Conservation (phyloP, 306 rosid species). For the Vigna radiata region DNA sequence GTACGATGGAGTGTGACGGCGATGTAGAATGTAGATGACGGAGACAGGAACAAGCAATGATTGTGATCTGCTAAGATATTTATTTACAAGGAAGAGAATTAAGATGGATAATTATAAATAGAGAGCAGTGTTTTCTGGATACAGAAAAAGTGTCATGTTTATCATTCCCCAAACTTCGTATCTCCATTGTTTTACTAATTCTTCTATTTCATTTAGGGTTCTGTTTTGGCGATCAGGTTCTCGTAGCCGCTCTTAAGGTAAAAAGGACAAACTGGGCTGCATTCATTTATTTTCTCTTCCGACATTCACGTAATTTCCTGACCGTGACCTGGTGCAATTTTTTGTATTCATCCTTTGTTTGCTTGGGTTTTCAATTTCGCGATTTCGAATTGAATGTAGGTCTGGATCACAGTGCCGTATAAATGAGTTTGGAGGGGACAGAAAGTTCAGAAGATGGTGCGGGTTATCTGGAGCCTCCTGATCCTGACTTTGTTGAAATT, state of each 20-base stretch:
- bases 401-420: not conserved
- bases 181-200: not conserved
- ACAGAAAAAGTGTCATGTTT: too few relatives aligned
- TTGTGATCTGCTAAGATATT: not conserved
- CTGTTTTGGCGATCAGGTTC: not conserved
- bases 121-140: not conserved
- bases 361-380: not conserved
- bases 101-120: constrained; percentile 37
- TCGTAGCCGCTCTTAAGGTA: constrained; percentile 20
- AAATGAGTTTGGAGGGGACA: not conserved
- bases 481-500: constrained; percentile 6
- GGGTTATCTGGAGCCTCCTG: constrained; percentile 3
- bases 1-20: constrained; percentile 1
- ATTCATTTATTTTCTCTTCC: not conserved
- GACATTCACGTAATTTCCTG: not conserved
- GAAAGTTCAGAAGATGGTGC: not conserved
- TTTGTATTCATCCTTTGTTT: not conserved
- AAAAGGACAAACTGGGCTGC: not conserved
- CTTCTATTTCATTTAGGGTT: constrained; percentile 26
- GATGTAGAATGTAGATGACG: constrained; percentile 15
- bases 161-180: too few relatives aligned
- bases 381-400: not conserved
- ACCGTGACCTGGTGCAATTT: constrained; percentile 7
- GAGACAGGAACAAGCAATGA: not conserved
- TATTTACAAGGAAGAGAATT: not conserved